Evolutionary conservation across 495 filamentous ascomycete genomes (phyloP), one percentile per base, ranked within the genome.

Genomic region (Xylaria longipes): DNA sequence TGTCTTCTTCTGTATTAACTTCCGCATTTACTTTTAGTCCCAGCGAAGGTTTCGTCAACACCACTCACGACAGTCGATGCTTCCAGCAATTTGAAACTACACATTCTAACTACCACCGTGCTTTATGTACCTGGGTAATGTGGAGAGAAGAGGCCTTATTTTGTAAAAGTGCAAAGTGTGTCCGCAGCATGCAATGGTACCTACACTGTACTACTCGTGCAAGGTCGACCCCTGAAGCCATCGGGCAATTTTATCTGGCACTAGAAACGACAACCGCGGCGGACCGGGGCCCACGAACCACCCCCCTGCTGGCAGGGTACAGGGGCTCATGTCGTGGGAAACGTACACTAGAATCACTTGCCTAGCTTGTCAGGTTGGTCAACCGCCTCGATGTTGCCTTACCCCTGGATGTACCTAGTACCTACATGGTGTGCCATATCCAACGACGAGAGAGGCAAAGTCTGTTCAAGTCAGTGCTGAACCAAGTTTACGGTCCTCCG

Each of bases 161-260:
- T n/a, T n/a, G 37, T 45, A 29, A 45, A 35, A n/a, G 31, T 66
- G 27, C 64, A 41, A 41, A 50, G 46, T 22, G 45, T 33, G 46
- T 22, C 45, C 64, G 33, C 41, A 54, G 27, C 46, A 69, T 69
- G 66, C 54, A 60, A 69, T 48, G 66, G 33, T n/a, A 69, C 66
- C 54, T 52, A 52, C 48, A 14, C 27, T 33, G 20, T 17, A 65
- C 15, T 62, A 37, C 35, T 41, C 58, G 56, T 37, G 64, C 56
- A 58, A 60, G 66, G 66, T 58, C 25, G 14, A 69, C 66, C 66
- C 66, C 66, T 57, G 66, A 45, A 58, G 22, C 27, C 43, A 63
- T 71, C 69, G 69, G 69, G 61, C 69, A 71, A 71, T 71, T 71
- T 65, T 35, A 71, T 71, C 69, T 71, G 50, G 61, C 69, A 65